phyloP scores from a whole-genome alignment of 1,284 basidiomycete genomes.

The Fomitopsis schrenkii region DNA sequence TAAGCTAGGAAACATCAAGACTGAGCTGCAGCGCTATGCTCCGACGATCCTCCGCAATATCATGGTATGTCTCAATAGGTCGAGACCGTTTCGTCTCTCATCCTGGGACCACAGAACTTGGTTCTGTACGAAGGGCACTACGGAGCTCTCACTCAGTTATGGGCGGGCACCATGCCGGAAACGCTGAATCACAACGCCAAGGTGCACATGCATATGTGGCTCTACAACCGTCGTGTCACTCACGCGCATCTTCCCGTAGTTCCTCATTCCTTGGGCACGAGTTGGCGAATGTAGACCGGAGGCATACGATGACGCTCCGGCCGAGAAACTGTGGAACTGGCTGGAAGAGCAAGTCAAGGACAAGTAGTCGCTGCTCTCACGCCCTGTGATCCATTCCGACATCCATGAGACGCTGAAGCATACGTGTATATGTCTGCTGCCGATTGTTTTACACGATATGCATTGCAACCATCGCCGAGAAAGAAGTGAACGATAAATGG shows the following conservation, averaged over 20 bases:
- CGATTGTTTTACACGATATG: neutral
- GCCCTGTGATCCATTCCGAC: no score
- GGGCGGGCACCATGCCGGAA: conserved; percentile 21
- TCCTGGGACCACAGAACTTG: neutral
- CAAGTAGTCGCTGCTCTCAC: neutral
- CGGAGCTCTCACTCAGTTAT: conserved; percentile 23
- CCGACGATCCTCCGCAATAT: conserved; percentile 2
- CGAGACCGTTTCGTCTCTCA: neutral
- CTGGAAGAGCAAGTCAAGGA: conserved; percentile 35
- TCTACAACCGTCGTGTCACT: neutral
- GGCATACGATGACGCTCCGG: conserved; percentile 32
- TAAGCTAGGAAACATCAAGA: conserved; percentile 13
- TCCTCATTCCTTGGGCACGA: conserved; percentile 44
- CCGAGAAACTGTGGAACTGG: conserved; percentile 38
- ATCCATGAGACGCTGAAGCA: neutral
- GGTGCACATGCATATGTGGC: conserved; percentile 7
- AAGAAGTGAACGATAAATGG: no score
- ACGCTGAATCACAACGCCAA: conserved; percentile 19
- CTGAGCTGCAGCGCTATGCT: conserved; percentile 12
- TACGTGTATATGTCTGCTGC: neutral
- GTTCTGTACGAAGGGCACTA: conserved; percentile 14
- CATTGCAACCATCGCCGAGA: neutral
- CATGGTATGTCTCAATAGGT: conserved; percentile 8
- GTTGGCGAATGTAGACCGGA: conserved; percentile 26
- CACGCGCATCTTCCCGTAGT: conserved; percentile 23